Percentiles rank a stretch among this genome's conserved stretches.
phyloP scores from a whole-genome alignment of 345 rosid species.

The Schrenkiella parvula region DNA sequence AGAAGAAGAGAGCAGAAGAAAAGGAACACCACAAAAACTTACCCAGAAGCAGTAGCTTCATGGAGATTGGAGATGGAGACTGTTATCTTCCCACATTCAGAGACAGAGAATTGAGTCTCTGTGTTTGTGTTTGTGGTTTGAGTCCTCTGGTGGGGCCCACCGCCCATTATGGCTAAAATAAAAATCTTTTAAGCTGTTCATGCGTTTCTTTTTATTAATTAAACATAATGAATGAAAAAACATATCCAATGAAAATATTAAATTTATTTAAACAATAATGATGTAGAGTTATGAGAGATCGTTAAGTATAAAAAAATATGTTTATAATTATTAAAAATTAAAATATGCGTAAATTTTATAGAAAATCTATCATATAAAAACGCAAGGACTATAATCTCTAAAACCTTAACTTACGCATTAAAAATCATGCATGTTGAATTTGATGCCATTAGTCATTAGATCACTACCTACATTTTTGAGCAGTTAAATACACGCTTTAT shows the following conservation, averaged over 20 bases:
- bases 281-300: no score
- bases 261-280: no score
- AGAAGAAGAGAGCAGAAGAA: background rate
- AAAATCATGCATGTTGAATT: background rate
- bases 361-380: no score
- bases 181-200: background rate
- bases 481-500: background rate
- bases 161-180: background rate
- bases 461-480: background rate
- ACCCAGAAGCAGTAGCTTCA: conserved; percentile 31
- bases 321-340: no score
- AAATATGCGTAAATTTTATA: no score
- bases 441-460: background rate
- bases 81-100: background rate
- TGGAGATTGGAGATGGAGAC: conserved; percentile 37
- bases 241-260: no score
- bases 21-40: conserved; percentile 8
- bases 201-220: background rate
- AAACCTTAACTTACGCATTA: background rate
- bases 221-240: background rate
- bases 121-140: conserved; percentile 33
- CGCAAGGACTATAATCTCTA: no score
- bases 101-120: conserved; percentile 1
- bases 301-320: no score
- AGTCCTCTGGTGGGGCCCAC: conserved; percentile 7